phyloP scores from a whole-genome alignment of 2,329 filamentous ascomycete genomes.

The Cladosporium halotolerans region DNA sequence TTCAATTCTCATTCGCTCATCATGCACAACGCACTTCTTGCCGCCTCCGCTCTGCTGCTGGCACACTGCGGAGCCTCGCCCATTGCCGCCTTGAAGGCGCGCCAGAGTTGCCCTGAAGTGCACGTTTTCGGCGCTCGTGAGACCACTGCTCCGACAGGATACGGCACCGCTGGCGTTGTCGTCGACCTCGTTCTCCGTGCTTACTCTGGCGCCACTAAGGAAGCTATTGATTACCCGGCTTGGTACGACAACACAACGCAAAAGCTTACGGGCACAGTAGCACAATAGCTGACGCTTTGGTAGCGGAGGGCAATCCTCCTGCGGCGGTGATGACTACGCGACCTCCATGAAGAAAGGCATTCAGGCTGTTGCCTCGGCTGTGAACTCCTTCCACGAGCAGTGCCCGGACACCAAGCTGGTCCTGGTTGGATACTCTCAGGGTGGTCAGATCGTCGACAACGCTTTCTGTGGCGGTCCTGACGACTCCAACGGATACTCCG shows the following conservation, averaged over 20 bases:
- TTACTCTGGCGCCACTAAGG: constrained; percentile 35
- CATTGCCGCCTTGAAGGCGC: constrained; percentile 27
- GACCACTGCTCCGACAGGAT: constrained; percentile 36
- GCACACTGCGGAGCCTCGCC: constrained; percentile 17
- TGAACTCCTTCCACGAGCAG: constrained; percentile 52
- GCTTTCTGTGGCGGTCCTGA: constrained; percentile 52
- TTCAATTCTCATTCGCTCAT: background rate
- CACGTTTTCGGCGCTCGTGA: constrained; percentile 42
- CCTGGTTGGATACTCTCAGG: constrained; percentile 17
- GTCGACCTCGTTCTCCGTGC: constrained; percentile 37
- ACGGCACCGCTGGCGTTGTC: constrained; percentile 35
- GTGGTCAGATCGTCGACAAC: constrained; percentile 44
- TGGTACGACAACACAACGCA: constrained; percentile 49
- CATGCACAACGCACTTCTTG: constrained; percentile 4
- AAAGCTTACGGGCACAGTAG: constrained; percentile 31
- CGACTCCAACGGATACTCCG: constrained; percentile 34
- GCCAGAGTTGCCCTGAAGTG: constrained; percentile 33
- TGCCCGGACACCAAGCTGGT: constrained; percentile 19
- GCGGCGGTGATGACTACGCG: constrained; percentile 3
- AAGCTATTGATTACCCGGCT: constrained; percentile 46
- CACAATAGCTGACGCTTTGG: constrained; percentile 18
- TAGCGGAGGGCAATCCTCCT: constrained; percentile 6
- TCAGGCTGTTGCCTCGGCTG: constrained; percentile 51
- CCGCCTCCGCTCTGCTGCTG: constrained; percentile 8
- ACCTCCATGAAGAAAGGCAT: constrained; percentile 41